phyloP scores from a whole-genome alignment of 768 basidiomycete species.

The Xerocomellus intermedius region DNA sequence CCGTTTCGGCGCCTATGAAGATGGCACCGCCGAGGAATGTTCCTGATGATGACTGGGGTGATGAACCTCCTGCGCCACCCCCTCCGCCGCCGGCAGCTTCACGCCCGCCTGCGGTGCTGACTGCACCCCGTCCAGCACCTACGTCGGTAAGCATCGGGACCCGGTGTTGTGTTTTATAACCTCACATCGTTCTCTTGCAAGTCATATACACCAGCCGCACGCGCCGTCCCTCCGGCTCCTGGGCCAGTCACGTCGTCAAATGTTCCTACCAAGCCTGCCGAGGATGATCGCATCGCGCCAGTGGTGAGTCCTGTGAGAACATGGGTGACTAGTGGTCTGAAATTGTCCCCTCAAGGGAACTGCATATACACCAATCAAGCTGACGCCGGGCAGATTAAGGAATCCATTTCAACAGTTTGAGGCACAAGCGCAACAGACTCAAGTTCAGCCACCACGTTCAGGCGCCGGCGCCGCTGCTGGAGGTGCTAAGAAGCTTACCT shows the following conservation, averaged over 20 bases:
- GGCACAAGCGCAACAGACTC: constrained; percentile 41
- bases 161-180: neutral
- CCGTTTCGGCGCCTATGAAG: constrained; percentile 42
- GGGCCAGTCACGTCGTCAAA: constrained; percentile 45
- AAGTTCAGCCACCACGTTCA: constrained; percentile 29
- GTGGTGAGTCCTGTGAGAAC: constrained; percentile 40
- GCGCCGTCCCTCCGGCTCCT: constrained; percentile 32
- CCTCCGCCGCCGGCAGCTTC: constrained; percentile 45
- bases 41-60: constrained; percentile 60
- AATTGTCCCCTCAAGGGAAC: constrained; percentile 50
- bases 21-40: constrained; percentile 38
- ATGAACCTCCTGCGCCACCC: constrained; percentile 44
- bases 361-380: constrained; percentile 82
- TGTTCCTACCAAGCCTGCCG: constrained; percentile 61
- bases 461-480: constrained; percentile 17
- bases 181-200: constrained; percentile 6
- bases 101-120: constrained; percentile 48
- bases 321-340: neutral
- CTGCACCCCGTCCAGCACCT: constrained; percentile 40
- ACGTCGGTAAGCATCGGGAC: constrained; percentile 33
- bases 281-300: constrained; percentile 81
- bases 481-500: constrained; percentile 79
- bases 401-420: constrained; percentile 75
- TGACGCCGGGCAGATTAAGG: constrained; percentile 84
- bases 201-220: constrained; percentile 27